Percentiles rank a stretch among this genome's conserved stretches.
Conservation (phyloP, 306 rosid genomes). For the Senna siamea region DNA sequence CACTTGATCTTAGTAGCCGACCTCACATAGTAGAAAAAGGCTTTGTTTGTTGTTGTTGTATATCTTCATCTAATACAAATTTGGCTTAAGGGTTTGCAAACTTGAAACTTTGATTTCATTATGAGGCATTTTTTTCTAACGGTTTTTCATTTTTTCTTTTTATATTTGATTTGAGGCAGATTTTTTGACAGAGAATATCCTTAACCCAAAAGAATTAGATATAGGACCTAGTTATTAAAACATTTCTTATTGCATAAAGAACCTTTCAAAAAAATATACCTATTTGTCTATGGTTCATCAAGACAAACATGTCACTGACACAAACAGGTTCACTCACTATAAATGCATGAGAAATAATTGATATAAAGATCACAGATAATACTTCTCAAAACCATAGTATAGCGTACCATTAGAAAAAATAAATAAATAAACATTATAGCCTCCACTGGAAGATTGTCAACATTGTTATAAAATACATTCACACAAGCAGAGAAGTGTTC, state of each 20-base stretch:
- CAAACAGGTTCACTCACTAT: background rate
- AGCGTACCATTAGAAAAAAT: too few relatives aligned
- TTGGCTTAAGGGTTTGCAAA: background rate
- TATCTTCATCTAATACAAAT: background rate
- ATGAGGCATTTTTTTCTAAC: background rate
- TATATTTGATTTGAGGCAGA: background rate
- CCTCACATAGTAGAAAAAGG: too few relatives aligned
- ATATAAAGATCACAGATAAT: background rate
- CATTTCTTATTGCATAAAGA: background rate
- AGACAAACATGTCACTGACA: background rate
- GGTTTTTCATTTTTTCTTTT: background rate
- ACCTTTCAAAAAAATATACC: background rate
- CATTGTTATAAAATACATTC: background rate
- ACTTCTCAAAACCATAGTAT: background rate
- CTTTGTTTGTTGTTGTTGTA: too few relatives aligned
- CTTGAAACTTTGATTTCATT: too few relatives aligned
- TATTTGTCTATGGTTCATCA: background rate
- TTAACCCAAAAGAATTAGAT: background rate
- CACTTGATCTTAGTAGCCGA: too few relatives aligned
- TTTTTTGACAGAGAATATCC: background rate
- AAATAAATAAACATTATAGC: background rate
- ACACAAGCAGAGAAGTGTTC: slow-evolving; percentile 24
- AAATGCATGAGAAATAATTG: background rate
- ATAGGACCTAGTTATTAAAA: background rate
- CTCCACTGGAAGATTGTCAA: slow-evolving; percentile 28